phyloP scores from a whole-genome alignment of 208 protist genomes.

The Blechomonas ayalai region DNA sequence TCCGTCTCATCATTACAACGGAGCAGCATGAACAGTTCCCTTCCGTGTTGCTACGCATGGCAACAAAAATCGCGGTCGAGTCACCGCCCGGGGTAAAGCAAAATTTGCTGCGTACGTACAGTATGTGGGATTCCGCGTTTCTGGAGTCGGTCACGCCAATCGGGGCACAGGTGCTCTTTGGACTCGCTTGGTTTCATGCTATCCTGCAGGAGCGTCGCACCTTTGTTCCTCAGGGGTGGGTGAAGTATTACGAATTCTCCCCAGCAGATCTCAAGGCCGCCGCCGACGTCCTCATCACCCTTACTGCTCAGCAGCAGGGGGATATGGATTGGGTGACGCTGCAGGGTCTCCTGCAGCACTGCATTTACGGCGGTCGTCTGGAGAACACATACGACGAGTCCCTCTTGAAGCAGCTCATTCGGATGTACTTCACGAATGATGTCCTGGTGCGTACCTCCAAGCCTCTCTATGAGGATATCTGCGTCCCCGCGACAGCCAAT shows the following conservation, averaged over 20 bases:
- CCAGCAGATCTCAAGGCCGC: constrained; percentile 90
- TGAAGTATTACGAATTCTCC: constrained; percentile 97
- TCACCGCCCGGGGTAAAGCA: constrained; percentile 93
- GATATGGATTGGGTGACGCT: constrained; percentile 87
- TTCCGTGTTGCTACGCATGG: constrained; percentile 90
- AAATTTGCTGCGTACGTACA: constrained; percentile 93
- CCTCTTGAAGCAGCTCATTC: constrained; percentile 83
- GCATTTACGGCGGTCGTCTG: constrained; percentile 96
- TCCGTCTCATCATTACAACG: constrained; percentile 94
- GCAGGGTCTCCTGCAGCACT: constrained; percentile 87
- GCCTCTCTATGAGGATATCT: constrained; percentile 40
- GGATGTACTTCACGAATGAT: constrained; percentile 57
- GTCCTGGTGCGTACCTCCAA: constrained; percentile 23
- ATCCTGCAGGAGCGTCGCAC: constrained; percentile 94
- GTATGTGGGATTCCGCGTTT: constrained; percentile 63
- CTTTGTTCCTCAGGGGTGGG: constrained; percentile 97
- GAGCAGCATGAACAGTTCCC: constrained; percentile 92
- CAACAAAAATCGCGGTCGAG: constrained; percentile 94
- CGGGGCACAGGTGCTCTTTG: constrained; percentile 82
- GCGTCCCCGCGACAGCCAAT: constrained; percentile 37
- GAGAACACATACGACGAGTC: constrained; percentile 88
- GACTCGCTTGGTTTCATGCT: constrained; percentile 95
- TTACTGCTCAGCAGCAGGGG: constrained; percentile 14
- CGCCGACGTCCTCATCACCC: constrained; percentile 74
- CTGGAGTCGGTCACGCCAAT: constrained; percentile 28